These are phyloP conservation scores for Leishmania braziliensis DNA, from an alignment of 208 protist genomes.

Conservation along the genomic window DNA sequence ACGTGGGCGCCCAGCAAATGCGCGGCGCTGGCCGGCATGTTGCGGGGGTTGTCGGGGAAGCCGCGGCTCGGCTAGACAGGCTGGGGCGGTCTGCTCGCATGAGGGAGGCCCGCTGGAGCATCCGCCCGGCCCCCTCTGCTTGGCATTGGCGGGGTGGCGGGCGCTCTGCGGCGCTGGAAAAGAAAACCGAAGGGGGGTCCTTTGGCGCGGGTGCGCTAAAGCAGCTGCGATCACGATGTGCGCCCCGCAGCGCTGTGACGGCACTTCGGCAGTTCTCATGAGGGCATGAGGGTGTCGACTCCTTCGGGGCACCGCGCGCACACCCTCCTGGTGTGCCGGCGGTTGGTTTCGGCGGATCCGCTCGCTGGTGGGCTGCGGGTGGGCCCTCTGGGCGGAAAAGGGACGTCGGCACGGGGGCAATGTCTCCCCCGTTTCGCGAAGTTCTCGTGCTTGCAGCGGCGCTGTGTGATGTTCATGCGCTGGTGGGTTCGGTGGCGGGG, in stretches of 20 bases:
- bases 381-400: not conserved
- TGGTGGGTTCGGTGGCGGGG: too few species aligned
- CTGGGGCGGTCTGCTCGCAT: too few species aligned
- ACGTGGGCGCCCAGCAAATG: not conserved
- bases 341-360: too few species aligned
- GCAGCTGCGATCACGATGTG: too few species aligned
- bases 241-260: too few species aligned
- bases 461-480: too few species aligned
- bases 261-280: too few species aligned
- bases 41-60: not conserved
- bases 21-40: not conserved
- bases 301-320: too few species aligned
- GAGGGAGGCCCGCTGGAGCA: not conserved
- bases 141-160: not conserved
- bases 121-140: too few species aligned
- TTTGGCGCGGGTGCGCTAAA: not conserved
- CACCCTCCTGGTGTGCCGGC: too few species aligned
- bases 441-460: not conserved
- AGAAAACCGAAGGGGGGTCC: not conserved
- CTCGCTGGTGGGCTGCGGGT: not conserved
- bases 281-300: too few species aligned
- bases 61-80: too few species aligned
- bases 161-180: not conserved
- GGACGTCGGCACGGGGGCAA: not conserved
- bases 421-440: not conserved